Base-by-base conservation (phyloP, 306 rosid species). In the Adenanthera pavonina region DNA sequence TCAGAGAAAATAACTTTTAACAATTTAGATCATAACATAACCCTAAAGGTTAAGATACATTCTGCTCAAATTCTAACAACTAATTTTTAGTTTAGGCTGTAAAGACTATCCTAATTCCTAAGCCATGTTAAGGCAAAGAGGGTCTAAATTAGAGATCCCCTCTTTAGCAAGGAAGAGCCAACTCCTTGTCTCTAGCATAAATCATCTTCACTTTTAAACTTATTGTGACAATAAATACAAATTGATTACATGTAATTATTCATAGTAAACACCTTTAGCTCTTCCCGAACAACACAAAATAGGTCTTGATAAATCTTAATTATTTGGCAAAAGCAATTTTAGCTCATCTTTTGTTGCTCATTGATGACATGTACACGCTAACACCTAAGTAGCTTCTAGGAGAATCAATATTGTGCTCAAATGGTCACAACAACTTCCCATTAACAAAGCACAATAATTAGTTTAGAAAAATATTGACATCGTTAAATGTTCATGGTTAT, bases 401-500 rank as follows among this genome's bases (percentile, higher is more conserved):
- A 61, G 9, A 61, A 13, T 33, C 19, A 11, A 61, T 61, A 61
- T 61, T 2, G 34, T 61, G 13, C 17, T 30, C 8, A 36, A 12
- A 33, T n/a, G 33, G 68, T 33, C 3, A 60, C 67, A 61, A 33
- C 7, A 61, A 33, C 16, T 33, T 61, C 40, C 8, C 68, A 61
- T 33, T 1, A 61, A 61, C 41, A 61, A 3, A 33, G 1, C 41
- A 61, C 16, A n/a, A 30, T 33, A 30, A 33, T 61, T 13, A 33
- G 33, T 13, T 61, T 13, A 12, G 17, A 33, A 61, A 61, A 13
- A 69, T 38, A 46, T 66, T 69, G 56, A 76, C 25, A 30, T 25
- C 7, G 48, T 35, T 76, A 52, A 16, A 64, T 52, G 51, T 54
- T 49, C 78, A 67, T 47, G 40, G 81, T 85, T 66, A 83, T 41